Evolutionary conservation across 306 rosid species (phyloP).

Genomic region (Pyrus communis): DNA sequence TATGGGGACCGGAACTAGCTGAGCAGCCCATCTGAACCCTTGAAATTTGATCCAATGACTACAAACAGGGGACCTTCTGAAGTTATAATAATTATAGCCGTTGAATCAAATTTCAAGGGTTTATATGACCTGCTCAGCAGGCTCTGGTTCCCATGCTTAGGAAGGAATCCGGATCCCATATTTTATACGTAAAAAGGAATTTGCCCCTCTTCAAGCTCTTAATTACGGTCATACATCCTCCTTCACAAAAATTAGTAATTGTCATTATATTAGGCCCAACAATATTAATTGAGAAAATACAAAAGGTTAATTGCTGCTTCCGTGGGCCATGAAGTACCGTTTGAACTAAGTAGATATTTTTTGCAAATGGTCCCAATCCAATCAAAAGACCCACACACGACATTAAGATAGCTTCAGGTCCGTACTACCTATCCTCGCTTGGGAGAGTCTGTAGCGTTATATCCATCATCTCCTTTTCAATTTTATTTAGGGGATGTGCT

Average conservation of each 20-base stretch:
- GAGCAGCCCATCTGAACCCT: too few species aligned
- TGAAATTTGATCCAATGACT: too few species aligned
- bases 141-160: too few species aligned
- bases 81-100: too few species aligned
- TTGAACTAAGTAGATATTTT: neutral
- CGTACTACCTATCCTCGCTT: too few species aligned
- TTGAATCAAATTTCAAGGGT: too few species aligned
- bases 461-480: too few species aligned
- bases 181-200: neutral
- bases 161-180: neutral
- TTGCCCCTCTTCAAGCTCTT: neutral
- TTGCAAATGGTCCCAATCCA: neutral
- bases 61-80: too few species aligned
- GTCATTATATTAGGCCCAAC: neutral
- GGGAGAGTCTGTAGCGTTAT: too few species aligned
- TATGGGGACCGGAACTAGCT: too few species aligned
- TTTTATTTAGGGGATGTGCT: too few species aligned
- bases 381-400: neutral
- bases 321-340: neutral
- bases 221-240: neutral
- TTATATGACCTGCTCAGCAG: too few species aligned
- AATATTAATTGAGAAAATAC: constrained; percentile 5
- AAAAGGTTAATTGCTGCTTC: neutral
- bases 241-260: neutral
- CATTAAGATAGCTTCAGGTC: neutral